These are phyloP conservation scores for Podospora pseudopauciseta DNA, from an alignment of 495 filamentous ascomycete species.

Conservation along the genomic window DNA sequence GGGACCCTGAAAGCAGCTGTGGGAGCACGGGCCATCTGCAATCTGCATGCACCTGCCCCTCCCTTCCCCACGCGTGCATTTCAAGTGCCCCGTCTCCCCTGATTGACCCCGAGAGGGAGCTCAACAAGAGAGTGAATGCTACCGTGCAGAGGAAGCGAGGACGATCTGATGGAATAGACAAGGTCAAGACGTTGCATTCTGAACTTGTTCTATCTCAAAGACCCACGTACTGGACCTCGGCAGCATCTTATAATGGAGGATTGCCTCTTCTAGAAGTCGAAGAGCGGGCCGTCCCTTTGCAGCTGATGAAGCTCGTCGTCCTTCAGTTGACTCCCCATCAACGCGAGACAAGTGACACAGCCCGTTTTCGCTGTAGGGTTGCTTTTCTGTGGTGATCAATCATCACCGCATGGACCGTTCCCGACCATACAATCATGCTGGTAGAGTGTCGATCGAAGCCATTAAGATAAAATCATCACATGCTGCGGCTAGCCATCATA, in stretches of 20 bases:
- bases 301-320: neutral
- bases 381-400: neutral
- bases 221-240: neutral
- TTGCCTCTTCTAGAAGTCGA: neutral
- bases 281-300: neutral
- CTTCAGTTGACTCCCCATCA: neutral
- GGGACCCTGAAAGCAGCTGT: neutral
- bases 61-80: conserved; percentile 4
- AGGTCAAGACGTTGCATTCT: too few relatives aligned
- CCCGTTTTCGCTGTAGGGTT: neutral
- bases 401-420: neutral
- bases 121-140: too few relatives aligned
- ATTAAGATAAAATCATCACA: neutral
- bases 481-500: neutral
- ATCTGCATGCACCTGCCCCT: conserved; percentile 4
- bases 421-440: neutral
- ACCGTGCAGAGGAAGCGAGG: neutral
- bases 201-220: neutral
- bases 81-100: neutral
- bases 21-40: neutral
- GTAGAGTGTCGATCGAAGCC: neutral
- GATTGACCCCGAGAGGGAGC: neutral
- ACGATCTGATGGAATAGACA: neutral
- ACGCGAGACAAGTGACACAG: neutral
- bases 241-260: neutral